Conservation (phyloP, 2,329 filamentous ascomycete genomes). For the Alternaria sp. region DNA sequence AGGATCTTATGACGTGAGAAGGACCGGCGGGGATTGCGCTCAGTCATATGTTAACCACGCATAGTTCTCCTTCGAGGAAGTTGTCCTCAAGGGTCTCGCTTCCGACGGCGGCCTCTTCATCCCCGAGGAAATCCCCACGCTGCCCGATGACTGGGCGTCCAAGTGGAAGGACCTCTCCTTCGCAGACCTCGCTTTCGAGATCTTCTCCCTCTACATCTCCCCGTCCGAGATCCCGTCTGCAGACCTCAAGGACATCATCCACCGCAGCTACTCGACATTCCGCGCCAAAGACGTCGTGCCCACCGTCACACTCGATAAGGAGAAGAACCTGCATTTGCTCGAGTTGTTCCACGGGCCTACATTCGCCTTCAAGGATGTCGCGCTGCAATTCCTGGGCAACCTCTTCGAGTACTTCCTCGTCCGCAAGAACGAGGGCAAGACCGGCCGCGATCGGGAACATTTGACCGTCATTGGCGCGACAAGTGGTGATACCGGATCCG, state of each 20-base stretch:
- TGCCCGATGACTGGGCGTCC: conserved; percentile 70
- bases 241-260: conserved; percentile 84
- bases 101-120: conserved; percentile 89
- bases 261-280: conserved; percentile 89
- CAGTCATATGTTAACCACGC: conserved; percentile 24
- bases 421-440: conserved; percentile 74
- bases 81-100: conserved; percentile 87
- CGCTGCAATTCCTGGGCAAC: conserved; percentile 94
- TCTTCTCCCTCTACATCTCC: conserved; percentile 89
- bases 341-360: conserved; percentile 97
- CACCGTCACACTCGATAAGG: conserved; percentile 75
- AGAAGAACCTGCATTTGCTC: conserved; percentile 79
- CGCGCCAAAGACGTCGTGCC: conserved; percentile 80
- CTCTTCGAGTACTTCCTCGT: conserved; percentile 89
- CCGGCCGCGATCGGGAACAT: conserved; percentile 66
- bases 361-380: conserved; percentile 92
- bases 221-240: conserved; percentile 78
- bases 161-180: conserved; percentile 82
- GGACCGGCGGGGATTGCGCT: conserved; percentile 6
- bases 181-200: conserved; percentile 80
- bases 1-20: conserved; percentile 67
- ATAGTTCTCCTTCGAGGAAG: conserved; percentile 88
- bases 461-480: conserved; percentile 54
- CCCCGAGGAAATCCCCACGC: conserved; percentile 77
- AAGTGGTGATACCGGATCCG: conserved; percentile 76